Evolutionary conservation across 768 basidiomycete species (phyloP).

Genomic region (Lactarius sp.): DNA sequence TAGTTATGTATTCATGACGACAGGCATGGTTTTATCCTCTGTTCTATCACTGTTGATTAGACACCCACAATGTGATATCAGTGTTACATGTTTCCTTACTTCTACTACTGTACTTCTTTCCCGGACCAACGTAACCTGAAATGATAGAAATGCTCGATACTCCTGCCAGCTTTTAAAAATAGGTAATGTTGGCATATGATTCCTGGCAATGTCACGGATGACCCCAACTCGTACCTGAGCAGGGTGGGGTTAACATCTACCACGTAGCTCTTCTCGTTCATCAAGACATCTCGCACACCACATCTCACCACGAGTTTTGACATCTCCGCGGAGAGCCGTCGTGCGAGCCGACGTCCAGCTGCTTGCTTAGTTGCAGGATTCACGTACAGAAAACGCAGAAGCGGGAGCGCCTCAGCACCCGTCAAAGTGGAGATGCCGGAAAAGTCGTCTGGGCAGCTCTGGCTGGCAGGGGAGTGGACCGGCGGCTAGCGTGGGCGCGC

Average conservation of each 20-base stretch:
- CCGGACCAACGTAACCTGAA: background rate
- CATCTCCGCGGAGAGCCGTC: conserved; percentile 70
- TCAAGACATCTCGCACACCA: conserved; percentile 62
- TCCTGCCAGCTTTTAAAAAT: background rate
- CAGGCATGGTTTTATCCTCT: conserved; percentile 12
- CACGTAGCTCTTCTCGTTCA: conserved; percentile 62
- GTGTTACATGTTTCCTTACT: background rate
- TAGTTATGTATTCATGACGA: conserved; percentile 23
- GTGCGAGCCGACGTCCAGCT: conserved; percentile 57
- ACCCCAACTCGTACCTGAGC: background rate
- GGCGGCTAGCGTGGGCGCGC: conserved; percentile 25
- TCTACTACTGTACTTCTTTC: background rate
- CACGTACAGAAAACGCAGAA: conserved; percentile 54
- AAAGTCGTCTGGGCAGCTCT: conserved; percentile 63
- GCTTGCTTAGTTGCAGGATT: conserved; percentile 34
- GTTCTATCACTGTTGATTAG: conserved; percentile 24
- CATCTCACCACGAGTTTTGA: no score
- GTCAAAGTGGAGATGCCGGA: conserved; percentile 40
- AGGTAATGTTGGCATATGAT: background rate
- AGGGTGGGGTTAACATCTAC: conserved; percentile 61
- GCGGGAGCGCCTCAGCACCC: conserved; percentile 55
- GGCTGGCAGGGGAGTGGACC: conserved; percentile 26
- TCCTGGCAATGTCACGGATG: background rate
- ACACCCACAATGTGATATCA: conserved; percentile 17
- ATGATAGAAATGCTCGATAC: background rate